Percentiles rank a stretch among this genome's conserved stretches.
Evolutionary conservation across 73 alveolate genomes (phyloP).

Genomic region (Tetrahymena thermophila): DNA sequence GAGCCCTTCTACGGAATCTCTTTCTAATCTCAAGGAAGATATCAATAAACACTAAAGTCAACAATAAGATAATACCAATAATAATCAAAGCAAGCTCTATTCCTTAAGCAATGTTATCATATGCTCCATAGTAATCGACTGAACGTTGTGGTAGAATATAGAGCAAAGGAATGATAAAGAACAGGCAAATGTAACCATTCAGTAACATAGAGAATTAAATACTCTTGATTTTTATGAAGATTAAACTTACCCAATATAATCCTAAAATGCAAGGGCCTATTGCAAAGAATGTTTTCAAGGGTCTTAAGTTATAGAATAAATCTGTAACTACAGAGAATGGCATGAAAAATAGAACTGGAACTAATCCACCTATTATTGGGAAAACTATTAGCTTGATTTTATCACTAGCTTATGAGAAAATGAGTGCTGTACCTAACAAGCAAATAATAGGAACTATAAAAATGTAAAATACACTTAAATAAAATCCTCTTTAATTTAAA

Average conservation of each 20-base stretch:
- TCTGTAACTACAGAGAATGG: not conserved
- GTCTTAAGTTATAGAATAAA: not conserved
- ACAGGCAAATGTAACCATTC: not conserved
- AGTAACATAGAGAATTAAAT: not conserved
- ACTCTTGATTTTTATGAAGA: not conserved
- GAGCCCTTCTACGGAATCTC: constrained; percentile 1
- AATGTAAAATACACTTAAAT: not conserved
- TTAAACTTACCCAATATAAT: not conserved
- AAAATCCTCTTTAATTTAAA: not conserved
- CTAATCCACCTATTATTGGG: not conserved
- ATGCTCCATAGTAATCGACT: not conserved
- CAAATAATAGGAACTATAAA: not conserved
- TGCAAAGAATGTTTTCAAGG: not conserved
- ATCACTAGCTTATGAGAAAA: not conserved
- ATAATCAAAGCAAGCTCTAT: not conserved
- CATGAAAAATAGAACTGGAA: not conserved
- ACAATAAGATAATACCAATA: not conserved
- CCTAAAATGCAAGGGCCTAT: not conserved
- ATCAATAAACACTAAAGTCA: not conserved
- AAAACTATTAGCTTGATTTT: not conserved
- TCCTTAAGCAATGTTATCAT: not conserved
- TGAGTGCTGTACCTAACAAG: not conserved
- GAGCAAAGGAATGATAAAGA: not conserved
- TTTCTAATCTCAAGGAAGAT: not conserved
- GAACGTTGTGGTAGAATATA: not conserved